Base-by-base conservation (phyloP, 495 filamentous ascomycete species). In the Trichoderma orchidacearum region DNA sequence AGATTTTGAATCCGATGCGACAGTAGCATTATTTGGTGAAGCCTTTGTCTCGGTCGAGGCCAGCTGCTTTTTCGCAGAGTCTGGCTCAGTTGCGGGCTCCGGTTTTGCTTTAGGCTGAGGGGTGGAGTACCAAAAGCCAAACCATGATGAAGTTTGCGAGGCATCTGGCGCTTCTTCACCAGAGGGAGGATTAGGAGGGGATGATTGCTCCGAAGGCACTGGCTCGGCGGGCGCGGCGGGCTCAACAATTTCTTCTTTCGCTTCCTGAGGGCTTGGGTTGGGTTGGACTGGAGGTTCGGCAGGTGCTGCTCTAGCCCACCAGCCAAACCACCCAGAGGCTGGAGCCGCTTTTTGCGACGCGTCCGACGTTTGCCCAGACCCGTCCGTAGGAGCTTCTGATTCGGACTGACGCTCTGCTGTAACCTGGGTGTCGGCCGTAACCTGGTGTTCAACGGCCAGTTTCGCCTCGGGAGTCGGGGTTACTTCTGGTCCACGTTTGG, bases 101-200 rank as follows among this genome's bases (percentile, higher is more conserved):
- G 62, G 66, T 29, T 21, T 68, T 72, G 1, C 66, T 59, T 31
- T 66, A 61, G 55, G 45, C 30, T 35, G 11, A 34, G 48, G 50
- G 18, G 50, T 25, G 12, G 67, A 60, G 32, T 66, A 64, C 80
- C 80, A 83, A 25, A 75, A 67, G 12, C 75, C 73, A 59, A 82
- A 72, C 78, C 78, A 81, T 21, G 71, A 79, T 25, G 70, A 60
- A 30, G 75, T 60, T 9, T 63, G 53, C 55, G 57, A 31, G n/a
- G 58, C 34, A 11, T 56, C 29, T 34, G 57, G 30, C 29, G 53
- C 59, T 35, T 58, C 51, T 55, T 66, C 54, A 13, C 53, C 23
- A 9, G 29, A 15, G 30, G 21, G 38, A 51, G 56, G 35, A 27
- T 59, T 54, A n/a, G 30, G 41, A 32, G 57, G 36, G 27, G 30